Evolutionary conservation across 2,329 filamentous ascomycete species (phyloP).

Genomic region (Fusarium goolgardi): DNA sequence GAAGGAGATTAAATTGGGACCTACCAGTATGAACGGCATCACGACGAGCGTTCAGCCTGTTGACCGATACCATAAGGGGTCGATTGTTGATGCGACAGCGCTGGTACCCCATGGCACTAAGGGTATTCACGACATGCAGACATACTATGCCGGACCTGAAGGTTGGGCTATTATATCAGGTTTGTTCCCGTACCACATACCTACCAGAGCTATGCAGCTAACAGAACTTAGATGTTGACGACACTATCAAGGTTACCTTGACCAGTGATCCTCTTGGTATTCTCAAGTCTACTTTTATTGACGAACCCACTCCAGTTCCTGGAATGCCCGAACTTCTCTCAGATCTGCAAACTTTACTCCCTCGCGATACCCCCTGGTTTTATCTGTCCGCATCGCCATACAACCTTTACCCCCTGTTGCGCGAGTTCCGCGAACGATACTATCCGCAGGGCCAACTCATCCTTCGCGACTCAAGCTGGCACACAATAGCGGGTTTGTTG

Average conservation of each 20-base stretch:
- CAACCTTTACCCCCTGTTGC: conserved; percentile 90
- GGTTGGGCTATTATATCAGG: conserved; percentile 88
- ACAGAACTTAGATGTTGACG: conserved; percentile 78
- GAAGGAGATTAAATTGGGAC: conserved; percentile 68
- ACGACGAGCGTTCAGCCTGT: conserved; percentile 71
- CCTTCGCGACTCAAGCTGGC: conserved; percentile 86
- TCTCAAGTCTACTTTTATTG: conserved; percentile 84
- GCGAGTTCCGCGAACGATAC: conserved; percentile 74
- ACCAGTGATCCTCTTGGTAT: conserved; percentile 85
- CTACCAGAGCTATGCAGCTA: not conserved
- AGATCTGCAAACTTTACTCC: conserved; percentile 67
- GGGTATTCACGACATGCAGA: conserved; percentile 72
- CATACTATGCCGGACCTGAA: conserved; percentile 77
- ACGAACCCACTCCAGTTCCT: conserved; percentile 74
- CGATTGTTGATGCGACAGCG: conserved; percentile 60
- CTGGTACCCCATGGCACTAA: conserved; percentile 63
- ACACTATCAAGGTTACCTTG: conserved; percentile 92
- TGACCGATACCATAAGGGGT: conserved; percentile 60
- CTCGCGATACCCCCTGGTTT: conserved; percentile 79
- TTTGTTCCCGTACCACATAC: conserved; percentile 47
- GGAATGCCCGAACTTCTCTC: conserved; percentile 90
- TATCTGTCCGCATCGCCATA: conserved; percentile 95
- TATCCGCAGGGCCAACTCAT: conserved; percentile 85
- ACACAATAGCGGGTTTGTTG: conserved; percentile 83
- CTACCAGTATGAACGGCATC: conserved; percentile 78